phyloP scores from a whole-genome alignment of 148 eudicot species.

The Rhododendron henanense region DNA sequence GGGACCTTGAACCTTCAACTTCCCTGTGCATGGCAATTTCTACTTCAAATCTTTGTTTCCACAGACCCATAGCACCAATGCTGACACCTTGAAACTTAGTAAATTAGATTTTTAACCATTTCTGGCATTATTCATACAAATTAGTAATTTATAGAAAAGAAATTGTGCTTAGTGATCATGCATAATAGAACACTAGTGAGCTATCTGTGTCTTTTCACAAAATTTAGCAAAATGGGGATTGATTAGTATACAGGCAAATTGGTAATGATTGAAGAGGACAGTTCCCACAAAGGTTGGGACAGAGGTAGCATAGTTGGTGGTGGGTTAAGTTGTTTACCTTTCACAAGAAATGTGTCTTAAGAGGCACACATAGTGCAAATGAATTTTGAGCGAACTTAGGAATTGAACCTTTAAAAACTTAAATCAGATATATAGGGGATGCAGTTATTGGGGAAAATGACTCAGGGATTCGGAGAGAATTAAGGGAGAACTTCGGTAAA shows the following conservation, averaged over 20 bases:
- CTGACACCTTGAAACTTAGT: not conserved
- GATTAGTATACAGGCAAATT: not conserved
- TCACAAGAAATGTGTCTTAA: not conserved
- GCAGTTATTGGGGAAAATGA: not conserved
- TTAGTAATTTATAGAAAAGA: not conserved
- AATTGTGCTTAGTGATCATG: not conserved
- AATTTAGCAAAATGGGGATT: not conserved
- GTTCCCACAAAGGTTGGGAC: too few relatives aligned
- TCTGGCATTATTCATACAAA: not conserved
- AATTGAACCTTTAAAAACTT: not conserved
- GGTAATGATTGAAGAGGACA: too few relatives aligned
- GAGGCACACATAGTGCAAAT: not conserved
- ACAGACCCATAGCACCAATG: not conserved
- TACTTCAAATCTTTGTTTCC: not conserved
- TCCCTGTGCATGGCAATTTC: not conserved
- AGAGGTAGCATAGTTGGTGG: too few relatives aligned
- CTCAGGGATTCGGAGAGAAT: not conserved
- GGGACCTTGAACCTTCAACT: not conserved
- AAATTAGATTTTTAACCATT: not conserved
- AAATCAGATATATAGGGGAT: not conserved
- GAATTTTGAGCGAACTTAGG: not conserved
- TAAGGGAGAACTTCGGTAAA: not conserved
- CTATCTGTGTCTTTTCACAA: not conserved
- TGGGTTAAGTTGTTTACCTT: too few relatives aligned
- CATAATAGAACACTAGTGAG: not conserved